Evolutionary conservation across 495 filamentous ascomycete genomes (phyloP), one percentile per base, ranked within the genome.

Genomic region (Massariosphaeria phaeospora): DNA sequence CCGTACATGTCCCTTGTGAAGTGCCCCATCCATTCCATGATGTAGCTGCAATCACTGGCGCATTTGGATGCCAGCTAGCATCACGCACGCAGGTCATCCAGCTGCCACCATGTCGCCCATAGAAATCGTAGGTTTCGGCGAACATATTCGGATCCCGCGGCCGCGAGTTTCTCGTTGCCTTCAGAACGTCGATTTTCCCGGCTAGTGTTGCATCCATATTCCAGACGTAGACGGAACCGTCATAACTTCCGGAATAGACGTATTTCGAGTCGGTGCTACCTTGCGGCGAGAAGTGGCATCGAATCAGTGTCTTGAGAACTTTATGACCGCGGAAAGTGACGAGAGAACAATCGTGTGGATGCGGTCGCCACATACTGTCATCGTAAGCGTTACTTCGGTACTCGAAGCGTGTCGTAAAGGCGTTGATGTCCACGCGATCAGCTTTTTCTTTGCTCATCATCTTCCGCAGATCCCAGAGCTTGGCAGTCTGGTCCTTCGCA

Each of bases 401-500:
- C 68, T 98, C 93, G 70, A 93, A 96, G 2, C 77, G 78, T 38
- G 79, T 85, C 2, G 76, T 78, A 63, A 81, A 85, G 5, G 73
- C 68, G 59, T 69, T 72, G 68, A 13, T 66, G 66, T n/a, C 76
- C 47, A 83, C 70, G 1, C 61, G 65, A 30, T 80, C 79, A 46
- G 83, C 86, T 15, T 77, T 76, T 18, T 80, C 75, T 17, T 82
- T 83, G 18, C 79, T 81, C 78, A 88, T 86, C 78, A 87, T 88
- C 55, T 80, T 84, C 49, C 94, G 76, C 40, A 98, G 72, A 71
- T 98, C 93, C 93, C 93, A 98, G 3, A 98, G 77, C 71, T 97
- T 98, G 84, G 95, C 95, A 27, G 82, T 87, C 68, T 98, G 93
- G 62, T 98, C 93, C 64, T 98, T 98, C 52, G 79, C 86, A 57